Evolutionary conservation across 2,329 filamentous ascomycete genomes (phyloP).

Genomic region (Plectosphaerella sp.): DNA sequence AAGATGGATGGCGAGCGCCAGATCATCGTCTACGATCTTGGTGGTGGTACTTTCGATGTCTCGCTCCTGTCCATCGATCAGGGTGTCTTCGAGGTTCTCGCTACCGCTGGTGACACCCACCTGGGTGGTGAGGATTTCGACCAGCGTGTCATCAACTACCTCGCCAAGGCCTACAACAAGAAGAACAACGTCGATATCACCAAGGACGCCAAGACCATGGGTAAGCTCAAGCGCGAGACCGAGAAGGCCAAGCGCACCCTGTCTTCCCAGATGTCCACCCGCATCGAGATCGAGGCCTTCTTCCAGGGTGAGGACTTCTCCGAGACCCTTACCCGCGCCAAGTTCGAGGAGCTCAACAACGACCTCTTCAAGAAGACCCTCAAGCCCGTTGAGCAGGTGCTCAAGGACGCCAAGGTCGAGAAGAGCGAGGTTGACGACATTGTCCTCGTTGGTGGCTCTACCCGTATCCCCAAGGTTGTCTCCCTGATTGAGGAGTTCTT

Average conservation of each 20-base stretch:
- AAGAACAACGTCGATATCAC: conserved; percentile 88
- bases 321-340: conserved; percentile 95
- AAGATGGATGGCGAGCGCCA: conserved; percentile 80
- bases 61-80: conserved; percentile 88
- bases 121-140: conserved; percentile 99
- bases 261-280: conserved; percentile 87
- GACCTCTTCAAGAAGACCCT: conserved; percentile 99
- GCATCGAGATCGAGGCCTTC: conserved; percentile 97
- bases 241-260: conserved; percentile 99
- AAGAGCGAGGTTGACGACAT: conserved; percentile 95
- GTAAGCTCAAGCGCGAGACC: conserved; percentile 98
- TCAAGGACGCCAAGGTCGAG: conserved; percentile 97
- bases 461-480: conserved; percentile 98
- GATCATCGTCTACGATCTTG: conserved; percentile 90
- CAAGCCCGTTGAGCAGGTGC: conserved; percentile 96
- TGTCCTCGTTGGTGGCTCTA: conserved; percentile 96
- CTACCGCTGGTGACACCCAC: conserved; percentile 95
- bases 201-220: conserved; percentile 96
- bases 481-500: conserved; percentile 94
- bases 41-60: conserved; percentile 93
- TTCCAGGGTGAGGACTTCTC: conserved; percentile 96
- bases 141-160: conserved; percentile 93
- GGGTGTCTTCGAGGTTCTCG: conserved; percentile 90
- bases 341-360: conserved; percentile 99
- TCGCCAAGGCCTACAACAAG: conserved; percentile 98